A percentile compares a stretch with the other conserved stretches of the same genome.
These are phyloP conservation scores for Protostelium mycophagum DNA, from an alignment of 78 protist genomes.

Conservation along the genomic window DNA sequence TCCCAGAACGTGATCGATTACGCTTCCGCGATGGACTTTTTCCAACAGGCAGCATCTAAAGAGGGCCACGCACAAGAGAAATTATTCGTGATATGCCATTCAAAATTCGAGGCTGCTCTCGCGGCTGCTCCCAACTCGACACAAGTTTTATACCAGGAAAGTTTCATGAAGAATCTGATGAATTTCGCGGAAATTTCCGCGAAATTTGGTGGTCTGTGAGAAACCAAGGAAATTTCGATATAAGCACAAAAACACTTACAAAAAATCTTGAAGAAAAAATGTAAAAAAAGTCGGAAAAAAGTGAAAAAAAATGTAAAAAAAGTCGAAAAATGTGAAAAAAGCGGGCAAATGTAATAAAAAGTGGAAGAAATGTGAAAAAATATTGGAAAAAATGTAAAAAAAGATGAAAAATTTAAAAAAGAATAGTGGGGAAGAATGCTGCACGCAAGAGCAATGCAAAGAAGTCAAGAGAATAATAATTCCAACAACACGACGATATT, in stretches of 20 bases:
- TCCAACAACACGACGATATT: background rate
- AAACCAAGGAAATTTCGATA: too few relatives aligned
- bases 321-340: too few relatives aligned
- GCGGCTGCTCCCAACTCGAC: background rate
- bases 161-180: too few relatives aligned
- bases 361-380: too few relatives aligned
- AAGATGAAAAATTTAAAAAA: too few relatives aligned
- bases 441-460: background rate
- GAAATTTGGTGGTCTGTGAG: too few relatives aligned
- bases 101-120: background rate
- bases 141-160: background rate
- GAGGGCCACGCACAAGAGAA: background rate
- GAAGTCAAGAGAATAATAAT: background rate
- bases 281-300: background rate
- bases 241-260: too few relatives aligned
- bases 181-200: too few relatives aligned
- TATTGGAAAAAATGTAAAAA: too few relatives aligned
- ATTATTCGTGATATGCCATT: background rate
- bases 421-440: background rate
- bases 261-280: too few relatives aligned
- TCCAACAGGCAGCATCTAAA: background rate
- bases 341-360: background rate
- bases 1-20: background rate
- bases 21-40: background rate
- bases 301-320: background rate